A percentile compares a stretch with the other conserved stretches of the same genome.
phyloP scores from a whole-genome alignment of 2,329 filamentous ascomycete genomes.

The Penicillium sclerotigenum region DNA sequence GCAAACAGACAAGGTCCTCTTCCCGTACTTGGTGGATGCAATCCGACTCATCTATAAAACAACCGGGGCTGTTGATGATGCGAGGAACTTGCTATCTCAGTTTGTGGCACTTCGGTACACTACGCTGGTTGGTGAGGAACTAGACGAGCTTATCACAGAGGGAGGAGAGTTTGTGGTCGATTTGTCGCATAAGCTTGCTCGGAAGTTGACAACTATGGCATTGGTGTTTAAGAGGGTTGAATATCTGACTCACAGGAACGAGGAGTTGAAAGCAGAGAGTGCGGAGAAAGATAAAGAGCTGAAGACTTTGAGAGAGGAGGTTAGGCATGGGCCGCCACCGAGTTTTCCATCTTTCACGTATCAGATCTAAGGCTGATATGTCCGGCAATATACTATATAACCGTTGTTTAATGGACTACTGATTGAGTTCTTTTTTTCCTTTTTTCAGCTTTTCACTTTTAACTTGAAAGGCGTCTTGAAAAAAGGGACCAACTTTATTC shows the following conservation, averaged over 20 bases:
- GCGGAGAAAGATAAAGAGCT: neutral
- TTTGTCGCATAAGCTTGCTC: constrained; percentile 7
- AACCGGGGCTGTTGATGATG: neutral
- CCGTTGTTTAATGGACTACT: neutral
- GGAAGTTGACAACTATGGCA: neutral
- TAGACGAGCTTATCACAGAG: constrained; percentile 2
- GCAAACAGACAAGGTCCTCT: neutral
- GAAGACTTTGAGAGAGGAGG: neutral
- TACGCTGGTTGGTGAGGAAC: neutral
- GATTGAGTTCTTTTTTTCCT: neutral
- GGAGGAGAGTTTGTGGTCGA: constrained; percentile 11
- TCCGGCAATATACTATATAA: neutral
- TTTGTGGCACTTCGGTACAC: constrained; percentile 6
- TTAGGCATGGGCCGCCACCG: neutral
- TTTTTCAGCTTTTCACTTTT: too few species aligned
- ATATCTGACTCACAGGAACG: neutral
- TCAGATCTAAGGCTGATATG: neutral
- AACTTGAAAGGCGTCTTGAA: too few species aligned
- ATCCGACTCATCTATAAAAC: constrained; percentile 4
- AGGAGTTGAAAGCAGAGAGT: neutral
- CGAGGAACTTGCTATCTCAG: constrained; percentile 6
- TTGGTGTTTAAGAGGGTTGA: neutral
- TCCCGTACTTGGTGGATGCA: constrained; percentile 3
- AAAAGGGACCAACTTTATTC: too few species aligned
- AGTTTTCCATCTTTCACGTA: neutral